These are phyloP conservation scores for Stromatinia cepivora DNA, from an alignment of 2,329 filamentous ascomycete genomes.

Conservation along the genomic window DNA sequence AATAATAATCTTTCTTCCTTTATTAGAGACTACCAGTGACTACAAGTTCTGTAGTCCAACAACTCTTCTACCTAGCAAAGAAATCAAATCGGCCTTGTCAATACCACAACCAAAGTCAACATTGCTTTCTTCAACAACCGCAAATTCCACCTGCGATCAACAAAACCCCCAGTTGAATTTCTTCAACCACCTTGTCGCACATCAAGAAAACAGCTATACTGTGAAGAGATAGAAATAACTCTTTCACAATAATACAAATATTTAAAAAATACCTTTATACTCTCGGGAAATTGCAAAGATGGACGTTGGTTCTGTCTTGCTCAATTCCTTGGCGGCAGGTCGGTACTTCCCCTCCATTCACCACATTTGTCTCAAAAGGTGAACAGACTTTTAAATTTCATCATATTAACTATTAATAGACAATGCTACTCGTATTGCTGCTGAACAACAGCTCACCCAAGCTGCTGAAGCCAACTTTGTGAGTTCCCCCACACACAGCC, in stretches of 20 bases:
- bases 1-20: constrained; percentile 8
- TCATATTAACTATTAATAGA: constrained; percentile 58
- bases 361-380: background rate
- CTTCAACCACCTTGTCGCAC: constrained; percentile 12
- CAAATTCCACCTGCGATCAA: constrained; percentile 19
- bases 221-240: background rate
- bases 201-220: background rate
- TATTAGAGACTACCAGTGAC: background rate
- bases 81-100: background rate
- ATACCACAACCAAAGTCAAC: constrained; percentile 20
- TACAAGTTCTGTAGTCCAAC: background rate
- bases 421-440: constrained; percentile 82
- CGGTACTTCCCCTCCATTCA: constrained; percentile 43
- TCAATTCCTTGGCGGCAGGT: constrained; percentile 95
- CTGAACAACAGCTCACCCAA: constrained; percentile 90
- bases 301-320: constrained; percentile 98
- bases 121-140: constrained; percentile 19
- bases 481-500: constrained; percentile 44
- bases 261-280: background rate
- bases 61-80: background rate
- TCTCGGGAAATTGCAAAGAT: constrained; percentile 55
- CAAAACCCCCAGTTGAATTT: background rate
- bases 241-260: background rate
- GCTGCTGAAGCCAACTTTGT: constrained; percentile 96
- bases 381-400: constrained; percentile 2